Evolutionary conservation across 192 early-diverging fungal genomes (phyloP).

Genomic region (Lunasporangiospora selenospora): DNA sequence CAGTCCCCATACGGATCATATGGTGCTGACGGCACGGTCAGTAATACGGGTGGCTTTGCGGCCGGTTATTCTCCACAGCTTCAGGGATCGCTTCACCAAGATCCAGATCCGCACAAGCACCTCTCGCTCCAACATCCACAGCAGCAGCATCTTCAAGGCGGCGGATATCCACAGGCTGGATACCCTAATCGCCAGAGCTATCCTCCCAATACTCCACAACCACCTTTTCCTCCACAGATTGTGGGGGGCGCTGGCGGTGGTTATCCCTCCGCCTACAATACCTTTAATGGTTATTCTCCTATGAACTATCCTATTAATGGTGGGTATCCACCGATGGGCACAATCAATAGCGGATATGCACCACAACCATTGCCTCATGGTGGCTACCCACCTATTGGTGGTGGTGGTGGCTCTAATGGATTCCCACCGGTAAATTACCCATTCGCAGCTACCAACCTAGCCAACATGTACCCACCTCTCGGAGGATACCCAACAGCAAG

Average conservation of each 20-base stretch:
- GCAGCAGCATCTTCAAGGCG: slow-evolving; percentile 3
- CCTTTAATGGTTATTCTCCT: slow-evolving; percentile 18
- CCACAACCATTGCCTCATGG: background rate
- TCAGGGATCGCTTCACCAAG: background rate
- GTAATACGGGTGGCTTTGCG: background rate
- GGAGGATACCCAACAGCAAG: slow-evolving; percentile 9
- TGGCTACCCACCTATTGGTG: background rate
- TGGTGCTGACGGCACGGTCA: background rate
- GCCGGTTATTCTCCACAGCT: slow-evolving; percentile 1
- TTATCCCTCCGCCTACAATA: slow-evolving; percentile 17
- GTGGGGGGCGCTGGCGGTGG: slow-evolving; percentile 1
- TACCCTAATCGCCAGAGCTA: slow-evolving; percentile 7
- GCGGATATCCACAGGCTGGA: slow-evolving; percentile 19
- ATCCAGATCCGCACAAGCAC: background rate
- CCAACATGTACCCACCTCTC: slow-evolving; percentile 28
- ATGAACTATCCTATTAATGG: background rate
- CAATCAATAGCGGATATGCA: background rate
- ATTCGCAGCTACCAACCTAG: slow-evolving; percentile 10
- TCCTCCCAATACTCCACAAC: background rate
- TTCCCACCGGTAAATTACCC: slow-evolving; percentile 27
- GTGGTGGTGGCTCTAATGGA: background rate
- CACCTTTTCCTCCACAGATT: background rate
- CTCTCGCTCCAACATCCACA: slow-evolving; percentile 1
- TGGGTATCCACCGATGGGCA: slow-evolving; percentile 19
- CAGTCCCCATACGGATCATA: slow-evolving; percentile 6